Base-by-base conservation (phyloP, 306 rosid species). In the Trichosanthes cucumerina region DNA sequence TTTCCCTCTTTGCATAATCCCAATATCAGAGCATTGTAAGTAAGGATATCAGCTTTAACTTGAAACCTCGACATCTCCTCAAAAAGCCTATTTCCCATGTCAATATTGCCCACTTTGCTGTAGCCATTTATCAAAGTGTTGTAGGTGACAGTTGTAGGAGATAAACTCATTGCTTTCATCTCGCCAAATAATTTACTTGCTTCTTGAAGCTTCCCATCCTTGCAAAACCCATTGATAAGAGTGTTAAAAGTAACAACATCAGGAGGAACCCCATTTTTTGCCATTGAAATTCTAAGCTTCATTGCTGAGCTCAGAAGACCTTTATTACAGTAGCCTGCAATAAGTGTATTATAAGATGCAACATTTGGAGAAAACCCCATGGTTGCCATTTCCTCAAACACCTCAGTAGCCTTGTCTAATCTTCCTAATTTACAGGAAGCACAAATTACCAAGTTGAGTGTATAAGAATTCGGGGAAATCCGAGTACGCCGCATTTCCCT, bases 1-100 rank as follows among this genome's bases (percentile, higher is more conserved):
- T 89, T 92, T 38, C 96, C 98, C 68, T 85, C 88, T 84, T 87
- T 95, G 81, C 96, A 95, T n/a, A 88, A 79, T 60, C 97, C 97
- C 84, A 89, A 84, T 83, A 92, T 92, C 91, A 90, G 86, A 10
- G 92, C 91, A 81, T 92, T 94, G 78, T 88, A 90, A 50, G 95
- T 94, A 81, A 92, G 77, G 41, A 92, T 90, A 89, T 89, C 93
- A 59, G 91, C 81, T 75, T 82, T 87, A 76, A 92, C 90, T 78
- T 69, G 79, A 80, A 83, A 78, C 81, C 71, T 88, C 24, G 53
- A 81, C 98, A 92, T 92, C 88, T 94, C 96, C 82, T 92, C 96
- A 38, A 54, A 85, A 86, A 92, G 86, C 80, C 77, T 79, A 62
- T 65, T 68, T 16, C 96, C 89, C 91, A 86, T 88, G 52, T 92